Conservation (phyloP, 140 eudicot genomes). For the Ambrosia hybrid region DNA sequence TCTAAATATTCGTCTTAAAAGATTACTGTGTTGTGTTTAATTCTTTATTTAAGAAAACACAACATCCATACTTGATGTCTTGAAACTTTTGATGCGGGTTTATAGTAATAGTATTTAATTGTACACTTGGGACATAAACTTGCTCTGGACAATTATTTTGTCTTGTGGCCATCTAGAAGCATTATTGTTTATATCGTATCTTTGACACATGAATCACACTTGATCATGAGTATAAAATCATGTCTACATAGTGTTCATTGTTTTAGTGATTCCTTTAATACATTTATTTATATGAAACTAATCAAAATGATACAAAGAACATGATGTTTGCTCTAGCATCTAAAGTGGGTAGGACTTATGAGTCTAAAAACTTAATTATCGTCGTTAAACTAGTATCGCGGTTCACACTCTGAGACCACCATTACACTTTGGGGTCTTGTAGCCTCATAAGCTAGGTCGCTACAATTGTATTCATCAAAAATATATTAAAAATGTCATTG, state of each 20-base stretch:
- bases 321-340: no score
- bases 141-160: background rate
- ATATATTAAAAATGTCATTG: no score
- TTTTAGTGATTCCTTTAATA: background rate
- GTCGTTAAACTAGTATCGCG: no score
- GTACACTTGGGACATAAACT: background rate
- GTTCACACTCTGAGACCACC: no score
- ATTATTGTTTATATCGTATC: background rate
- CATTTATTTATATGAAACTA: no score
- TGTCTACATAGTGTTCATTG: background rate
- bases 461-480: no score
- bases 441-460: no score
- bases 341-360: no score
- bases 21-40: background rate
- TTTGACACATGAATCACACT: constrained; percentile 1
- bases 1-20: background rate
- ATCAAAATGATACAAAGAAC: no score
- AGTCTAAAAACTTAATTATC: no score
- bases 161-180: background rate
- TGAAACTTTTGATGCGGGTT: background rate
- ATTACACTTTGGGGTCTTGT: no score
- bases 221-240: background rate
- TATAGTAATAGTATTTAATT: background rate
- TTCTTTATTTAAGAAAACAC: background rate
- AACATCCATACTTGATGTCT: background rate